Conservation (phyloP, 331 rosid genomes). For the Cydonia oblonga region DNA sequence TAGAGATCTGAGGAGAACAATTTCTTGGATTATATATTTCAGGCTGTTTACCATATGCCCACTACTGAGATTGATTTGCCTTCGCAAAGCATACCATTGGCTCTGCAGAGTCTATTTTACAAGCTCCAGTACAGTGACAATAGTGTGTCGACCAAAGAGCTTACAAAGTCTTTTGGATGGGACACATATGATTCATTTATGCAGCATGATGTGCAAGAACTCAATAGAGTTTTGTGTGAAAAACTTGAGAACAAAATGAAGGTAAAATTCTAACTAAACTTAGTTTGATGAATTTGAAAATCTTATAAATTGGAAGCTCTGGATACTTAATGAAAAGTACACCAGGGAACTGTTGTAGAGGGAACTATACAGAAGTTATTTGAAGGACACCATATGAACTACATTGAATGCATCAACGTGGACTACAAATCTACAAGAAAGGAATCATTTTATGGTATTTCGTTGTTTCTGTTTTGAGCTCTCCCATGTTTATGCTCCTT, state of each 20-base stretch:
- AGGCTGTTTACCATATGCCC: slow-evolving; percentile 97
- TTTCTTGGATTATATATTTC: slow-evolving; percentile 28
- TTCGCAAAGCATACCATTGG: slow-evolving; percentile 81
- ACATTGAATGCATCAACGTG: slow-evolving; percentile 84
- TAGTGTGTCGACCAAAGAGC: slow-evolving; percentile 88
- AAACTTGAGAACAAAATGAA: slow-evolving; percentile 94
- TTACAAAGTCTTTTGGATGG: slow-evolving; percentile 96
- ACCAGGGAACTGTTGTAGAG: slow-evolving; percentile 88
- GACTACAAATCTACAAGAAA: slow-evolving; percentile 86
- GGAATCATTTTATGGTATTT: slow-evolving; percentile 85
- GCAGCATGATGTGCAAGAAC: slow-evolving; percentile 96
- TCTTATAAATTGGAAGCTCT: too few species aligned
- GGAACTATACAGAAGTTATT: slow-evolving; percentile 90
- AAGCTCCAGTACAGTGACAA: slow-evolving; percentile 85
- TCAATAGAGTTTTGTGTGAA: slow-evolving; percentile 76
- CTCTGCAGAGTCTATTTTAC: slow-evolving; percentile 82
- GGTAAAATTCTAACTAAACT: slow-evolving; percentile 20
- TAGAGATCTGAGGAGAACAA: slow-evolving; percentile 11
- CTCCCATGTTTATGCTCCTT: slow-evolving; percentile 7
- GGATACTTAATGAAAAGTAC: slow-evolving; percentile 1
- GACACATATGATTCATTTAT: slow-evolving; percentile 86
- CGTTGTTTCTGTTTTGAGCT: not conserved
- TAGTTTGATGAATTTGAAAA: not conserved
- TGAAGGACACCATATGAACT: slow-evolving; percentile 95
- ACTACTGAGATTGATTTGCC: slow-evolving; percentile 93